Percentiles rank a stretch among this genome's conserved stretches.
phyloP scores from a whole-genome alignment of 805 yeast genomes.

The Cyberlindnera mycetangii region DNA sequence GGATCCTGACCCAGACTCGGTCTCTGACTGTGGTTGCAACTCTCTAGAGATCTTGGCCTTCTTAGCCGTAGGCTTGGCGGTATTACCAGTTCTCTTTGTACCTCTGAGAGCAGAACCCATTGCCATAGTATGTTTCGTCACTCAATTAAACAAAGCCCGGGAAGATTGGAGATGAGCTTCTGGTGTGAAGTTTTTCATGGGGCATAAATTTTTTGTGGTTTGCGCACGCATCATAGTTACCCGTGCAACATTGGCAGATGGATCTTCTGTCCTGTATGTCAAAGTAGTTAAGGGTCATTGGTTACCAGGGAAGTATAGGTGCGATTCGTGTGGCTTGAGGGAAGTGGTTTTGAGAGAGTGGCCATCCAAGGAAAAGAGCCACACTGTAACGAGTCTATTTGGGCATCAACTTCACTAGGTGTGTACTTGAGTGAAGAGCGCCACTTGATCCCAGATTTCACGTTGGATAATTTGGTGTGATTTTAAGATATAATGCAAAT shows the following conservation, averaged over 20 bases:
- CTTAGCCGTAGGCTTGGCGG: slow-evolving; percentile 12
- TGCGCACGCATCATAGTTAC: slow-evolving; percentile 1
- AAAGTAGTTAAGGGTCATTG: too few relatives aligned
- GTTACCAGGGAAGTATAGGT: too few relatives aligned
- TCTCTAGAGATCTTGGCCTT: slow-evolving; percentile 21
- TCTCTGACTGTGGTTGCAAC: slow-evolving; percentile 17
- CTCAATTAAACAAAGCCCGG: neutral
- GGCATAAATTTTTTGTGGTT: slow-evolving; percentile 8
- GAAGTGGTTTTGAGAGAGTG: too few relatives aligned
- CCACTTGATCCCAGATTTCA: too few relatives aligned
- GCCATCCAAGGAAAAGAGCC: too few relatives aligned
- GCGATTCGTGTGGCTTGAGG: too few relatives aligned
- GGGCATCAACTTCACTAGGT: too few relatives aligned
- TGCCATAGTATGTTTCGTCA: neutral
- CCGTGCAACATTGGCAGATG: slow-evolving; percentile 1
- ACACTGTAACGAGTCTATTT: too few relatives aligned
- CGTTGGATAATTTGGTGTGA: too few relatives aligned
- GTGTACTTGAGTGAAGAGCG: too few relatives aligned
- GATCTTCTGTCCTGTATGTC: neutral
- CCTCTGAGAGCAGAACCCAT: slow-evolving; percentile 24
- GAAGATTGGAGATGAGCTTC: slow-evolving; percentile 6
- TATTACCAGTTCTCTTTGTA: slow-evolving; percentile 22
- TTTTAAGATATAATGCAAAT: too few relatives aligned
- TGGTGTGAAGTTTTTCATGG: slow-evolving; percentile 3
- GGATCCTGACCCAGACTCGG: slow-evolving; percentile 29